These are phyloP conservation scores for Prosopis cineraria DNA, from an alignment of 306 rosid genomes.

Conservation along the genomic window DNA sequence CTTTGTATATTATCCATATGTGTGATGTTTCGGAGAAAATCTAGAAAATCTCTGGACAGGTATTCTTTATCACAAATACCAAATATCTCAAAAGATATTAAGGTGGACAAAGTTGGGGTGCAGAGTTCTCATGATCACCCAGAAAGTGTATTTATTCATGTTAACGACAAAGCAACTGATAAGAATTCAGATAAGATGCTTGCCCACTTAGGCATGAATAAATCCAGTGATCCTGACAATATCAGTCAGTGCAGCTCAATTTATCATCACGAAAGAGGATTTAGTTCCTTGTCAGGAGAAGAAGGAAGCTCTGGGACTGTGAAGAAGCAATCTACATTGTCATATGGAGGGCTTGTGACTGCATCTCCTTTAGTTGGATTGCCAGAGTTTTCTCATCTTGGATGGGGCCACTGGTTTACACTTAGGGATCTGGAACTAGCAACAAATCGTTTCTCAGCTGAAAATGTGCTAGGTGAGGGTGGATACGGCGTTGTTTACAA, in stretches of 20 bases:
- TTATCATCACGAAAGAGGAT: conserved; percentile 81
- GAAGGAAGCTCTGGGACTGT: conserved; percentile 84
- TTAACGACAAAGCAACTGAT: conserved; percentile 61
- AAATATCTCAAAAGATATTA: conserved; percentile 78
- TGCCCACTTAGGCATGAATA: conserved; percentile 62
- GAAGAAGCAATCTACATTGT: conserved; percentile 54
- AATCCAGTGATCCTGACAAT: conserved; percentile 72
- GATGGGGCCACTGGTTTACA: conserved; percentile 99
- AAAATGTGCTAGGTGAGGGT: conserved; percentile 88
- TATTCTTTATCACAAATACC: conserved; percentile 77
- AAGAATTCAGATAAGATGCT: conserved; percentile 65
- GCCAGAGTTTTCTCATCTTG: conserved; percentile 97
- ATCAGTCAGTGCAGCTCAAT: conserved; percentile 81
- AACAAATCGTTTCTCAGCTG: conserved; percentile 66
- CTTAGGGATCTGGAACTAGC: conserved; percentile 91
- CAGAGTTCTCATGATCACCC: conserved; percentile 57
- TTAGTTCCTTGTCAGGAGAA: conserved; percentile 79
- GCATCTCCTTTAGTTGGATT: conserved; percentile 86
- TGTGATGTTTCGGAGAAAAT: conserved; percentile 80
- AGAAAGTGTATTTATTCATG: conserved; percentile 50
- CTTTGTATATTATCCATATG: conserved; percentile 76
- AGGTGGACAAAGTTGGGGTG: conserved; percentile 73
- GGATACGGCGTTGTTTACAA: conserved; percentile 95
- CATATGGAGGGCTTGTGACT: conserved; percentile 63
- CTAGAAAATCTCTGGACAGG: conserved; percentile 65